Evolutionary conservation across 148 eudicot genomes (phyloP).

Genomic region (Amaranthus hypochondriacus): DNA sequence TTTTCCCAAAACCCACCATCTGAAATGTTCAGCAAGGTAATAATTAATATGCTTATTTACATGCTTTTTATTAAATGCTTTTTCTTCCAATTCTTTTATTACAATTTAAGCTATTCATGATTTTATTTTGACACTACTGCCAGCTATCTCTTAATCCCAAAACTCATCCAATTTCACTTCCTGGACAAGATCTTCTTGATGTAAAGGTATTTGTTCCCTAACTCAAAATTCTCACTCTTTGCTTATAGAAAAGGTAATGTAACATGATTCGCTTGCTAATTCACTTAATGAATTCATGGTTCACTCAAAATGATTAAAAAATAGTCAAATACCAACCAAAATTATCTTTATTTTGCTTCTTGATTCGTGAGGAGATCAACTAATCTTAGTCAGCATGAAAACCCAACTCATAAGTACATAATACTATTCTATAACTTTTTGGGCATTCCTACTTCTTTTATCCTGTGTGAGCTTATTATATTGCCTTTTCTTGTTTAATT

Average conservation of each 20-base stretch:
- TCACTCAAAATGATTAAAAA: no score
- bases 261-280: no score
- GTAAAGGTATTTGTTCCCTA: constrained; percentile 34
- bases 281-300: no score
- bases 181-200: constrained; percentile 23
- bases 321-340: no score
- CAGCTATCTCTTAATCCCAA: constrained; percentile 56
- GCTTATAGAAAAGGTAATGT: background rate
- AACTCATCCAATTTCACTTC: constrained; percentile 17
- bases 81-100: background rate
- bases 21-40: constrained; percentile 62
- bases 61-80: background rate
- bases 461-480: background rate
- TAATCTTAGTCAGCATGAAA: no score
- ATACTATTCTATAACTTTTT: background rate
- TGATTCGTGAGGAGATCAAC: no score
- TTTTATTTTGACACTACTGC: constrained; percentile 7
- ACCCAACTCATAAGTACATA: background rate
- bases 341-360: no score
- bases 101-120: background rate
- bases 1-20: constrained; percentile 35
- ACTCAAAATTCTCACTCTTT: background rate
- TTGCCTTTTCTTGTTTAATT: background rate
- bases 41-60: constrained; percentile 1
- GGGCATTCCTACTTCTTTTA: no score